phyloP scores from a whole-genome alignment of 2,329 filamentous ascomycete genomes.

The Pseudogymnoascus verrucosus region DNA sequence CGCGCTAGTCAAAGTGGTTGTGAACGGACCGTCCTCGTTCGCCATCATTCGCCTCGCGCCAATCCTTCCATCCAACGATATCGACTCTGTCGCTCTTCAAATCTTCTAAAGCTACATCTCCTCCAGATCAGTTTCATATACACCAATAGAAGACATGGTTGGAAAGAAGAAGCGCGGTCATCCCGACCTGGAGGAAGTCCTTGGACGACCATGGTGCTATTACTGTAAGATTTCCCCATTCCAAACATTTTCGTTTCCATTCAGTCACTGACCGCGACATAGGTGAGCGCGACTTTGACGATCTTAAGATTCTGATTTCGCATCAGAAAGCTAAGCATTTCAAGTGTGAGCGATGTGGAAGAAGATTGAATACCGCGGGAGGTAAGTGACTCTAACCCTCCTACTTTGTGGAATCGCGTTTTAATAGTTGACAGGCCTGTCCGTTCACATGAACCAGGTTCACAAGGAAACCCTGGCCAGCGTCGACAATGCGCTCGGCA shows the following conservation, averaged over 20 bases:
- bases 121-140: background rate
- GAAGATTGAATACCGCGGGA: constrained; percentile 87
- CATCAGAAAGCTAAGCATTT: constrained; percentile 99
- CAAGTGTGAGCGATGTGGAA: constrained; percentile 86
- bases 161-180: constrained; percentile 86
- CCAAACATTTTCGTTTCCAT: constrained; percentile 5
- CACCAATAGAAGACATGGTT: constrained; percentile 41
- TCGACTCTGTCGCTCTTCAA: background rate
- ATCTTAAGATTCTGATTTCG: constrained; percentile 89
- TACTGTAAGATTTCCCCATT: constrained; percentile 56
- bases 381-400: constrained; percentile 46
- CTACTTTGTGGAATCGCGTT: background rate
- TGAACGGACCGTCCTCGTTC: background rate
- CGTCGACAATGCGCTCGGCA: constrained; percentile 87
- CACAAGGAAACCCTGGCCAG: constrained; percentile 85
- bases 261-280: constrained; percentile 19
- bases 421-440: constrained; percentile 50
- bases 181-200: constrained; percentile 79
- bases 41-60: constrained; percentile 5
- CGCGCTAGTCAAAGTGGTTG: background rate
- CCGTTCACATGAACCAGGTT: constrained; percentile 96
- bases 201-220: constrained; percentile 90
- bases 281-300: constrained; percentile 94
- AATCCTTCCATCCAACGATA: background rate
- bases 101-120: background rate